Base-by-base conservation (phyloP, 2,329 filamentous ascomycete species). In the Sporothrix humicola region DNA sequence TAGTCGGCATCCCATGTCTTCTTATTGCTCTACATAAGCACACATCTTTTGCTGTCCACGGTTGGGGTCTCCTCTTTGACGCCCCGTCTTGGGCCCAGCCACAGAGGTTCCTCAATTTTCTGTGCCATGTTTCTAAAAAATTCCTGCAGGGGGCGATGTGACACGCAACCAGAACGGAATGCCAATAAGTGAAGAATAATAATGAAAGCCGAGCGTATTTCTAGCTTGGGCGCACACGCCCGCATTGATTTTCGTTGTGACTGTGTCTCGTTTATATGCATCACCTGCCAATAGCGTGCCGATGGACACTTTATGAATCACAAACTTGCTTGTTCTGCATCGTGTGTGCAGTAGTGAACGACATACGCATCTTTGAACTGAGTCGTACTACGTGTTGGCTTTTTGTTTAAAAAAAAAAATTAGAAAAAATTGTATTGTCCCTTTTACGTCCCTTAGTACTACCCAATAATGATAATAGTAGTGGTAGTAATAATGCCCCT, bases 21-120 rank as follows among this genome's bases (percentile, higher is more conserved):
- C 31, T 37, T 37, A 37, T 37, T 37, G 31, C 31, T 37, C 31
- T 37, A 37, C 31, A 37, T 37, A 7, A 37, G 31, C 31, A 37
- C 4, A 37, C 31, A 8, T 1, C 5, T 59, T 37, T 13, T 12
- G 17, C 59, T 12, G 59, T 63, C 37, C 44, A 9, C n/a, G 37
- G 8, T 13, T 4, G 20, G 9, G 10, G 31, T 12, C 56, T 13
- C 23, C 13, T 42, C 26, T 61, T 42, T 61, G 50, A 8, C 15
- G 31, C 44, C 58, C 58, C 58, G 31, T 63, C 59, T 20, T 63
- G 8, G 37, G 31, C 59, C 31, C 59, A 63, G 59, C 59, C 59
- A n/a, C 37, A 46, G 17, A 9, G 59, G 17, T 42, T 46, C n/a
- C 37, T 46, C 37, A 20, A 10, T 48, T 37, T 48, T 66, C n/a